These are phyloP conservation scores for Rostrohypoxylon terebratum DNA, from an alignment of 495 filamentous ascomycete genomes.

Conservation along the genomic window DNA sequence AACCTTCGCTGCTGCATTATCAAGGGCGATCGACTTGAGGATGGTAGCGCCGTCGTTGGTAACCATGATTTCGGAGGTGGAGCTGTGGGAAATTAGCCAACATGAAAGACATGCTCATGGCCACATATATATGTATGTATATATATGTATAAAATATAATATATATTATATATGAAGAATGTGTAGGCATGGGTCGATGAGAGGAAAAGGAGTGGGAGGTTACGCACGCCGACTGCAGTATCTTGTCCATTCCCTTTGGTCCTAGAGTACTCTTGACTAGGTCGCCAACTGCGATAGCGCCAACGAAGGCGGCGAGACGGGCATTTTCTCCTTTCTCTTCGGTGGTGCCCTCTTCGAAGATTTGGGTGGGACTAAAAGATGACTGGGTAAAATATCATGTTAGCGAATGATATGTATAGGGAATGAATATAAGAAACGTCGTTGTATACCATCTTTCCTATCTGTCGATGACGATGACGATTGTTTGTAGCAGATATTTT, in stretches of 20 bases:
- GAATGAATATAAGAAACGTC: not conserved
- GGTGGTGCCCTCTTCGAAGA: conserved; percentile 96
- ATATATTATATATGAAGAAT: no score
- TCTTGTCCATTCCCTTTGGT: conserved; percentile 99
- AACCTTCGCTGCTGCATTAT: conserved; percentile 97
- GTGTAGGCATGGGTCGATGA: not conserved
- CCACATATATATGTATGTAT: not conserved
- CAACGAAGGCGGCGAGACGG: conserved; percentile 94
- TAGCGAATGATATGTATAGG: not conserved
- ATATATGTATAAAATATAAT: not conserved
- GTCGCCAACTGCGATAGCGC: conserved; percentile 97
- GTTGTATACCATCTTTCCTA: conserved; percentile 41
- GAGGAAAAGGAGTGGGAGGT: conserved; percentile 43
- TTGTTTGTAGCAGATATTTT: not conserved
- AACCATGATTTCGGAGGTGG: conserved; percentile 95
- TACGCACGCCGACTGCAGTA: conserved; percentile 91
- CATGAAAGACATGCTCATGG: not conserved
- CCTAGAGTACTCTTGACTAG: conserved; percentile 96
- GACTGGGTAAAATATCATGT: conserved; percentile 50
- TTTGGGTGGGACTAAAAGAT: conserved; percentile 90
- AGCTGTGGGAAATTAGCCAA: conserved; percentile 64
- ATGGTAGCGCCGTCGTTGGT: conserved; percentile 99
- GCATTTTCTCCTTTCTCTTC: conserved; percentile 99
- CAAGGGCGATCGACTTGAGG: conserved; percentile 97
- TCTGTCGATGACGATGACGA: not conserved